Percentiles rank a stretch among this genome's conserved stretches.
Conservation (phyloP, 192 early-diverging fungal species). For the Pilaira anomala region DNA sequence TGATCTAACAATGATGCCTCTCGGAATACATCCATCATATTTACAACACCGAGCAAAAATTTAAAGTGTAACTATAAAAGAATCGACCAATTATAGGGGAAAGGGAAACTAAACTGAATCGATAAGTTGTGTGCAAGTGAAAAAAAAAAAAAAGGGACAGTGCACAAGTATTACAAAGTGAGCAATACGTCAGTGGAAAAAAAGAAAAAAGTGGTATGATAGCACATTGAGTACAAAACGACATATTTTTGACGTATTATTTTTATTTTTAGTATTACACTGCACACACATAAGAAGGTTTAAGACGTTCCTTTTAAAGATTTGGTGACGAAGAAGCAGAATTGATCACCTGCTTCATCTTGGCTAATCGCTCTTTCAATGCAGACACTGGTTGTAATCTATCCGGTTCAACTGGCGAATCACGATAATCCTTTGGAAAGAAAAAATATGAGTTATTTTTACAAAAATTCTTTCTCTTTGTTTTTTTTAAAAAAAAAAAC, state of each 20-base stretch:
- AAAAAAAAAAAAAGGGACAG: background rate
- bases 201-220: background rate
- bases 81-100: too few species aligned
- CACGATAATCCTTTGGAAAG: slow-evolving; percentile 23
- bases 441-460: background rate
- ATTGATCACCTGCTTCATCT: slow-evolving; percentile 51
- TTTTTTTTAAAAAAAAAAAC: too few species aligned
- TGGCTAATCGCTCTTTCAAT: slow-evolving; percentile 63
- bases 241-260: slow-evolving; percentile 7
- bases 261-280: background rate
- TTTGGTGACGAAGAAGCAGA: slow-evolving; percentile 21
- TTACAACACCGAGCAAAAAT: too few species aligned
- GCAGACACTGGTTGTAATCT: slow-evolving; percentile 59
- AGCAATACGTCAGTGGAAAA: background rate
- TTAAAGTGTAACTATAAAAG: too few species aligned
- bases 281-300: background rate
- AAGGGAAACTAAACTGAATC: too few species aligned
- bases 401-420: slow-evolving; percentile 28
- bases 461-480: slow-evolving; percentile 3
- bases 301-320: background rate
- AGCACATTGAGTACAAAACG: background rate
- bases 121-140: too few species aligned
- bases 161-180: background rate
- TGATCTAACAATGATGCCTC: too few species aligned
- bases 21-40: too few species aligned